Base-by-base conservation (phyloP, 139 green algal genomes). In the Tetraselmis striata region DNA sequence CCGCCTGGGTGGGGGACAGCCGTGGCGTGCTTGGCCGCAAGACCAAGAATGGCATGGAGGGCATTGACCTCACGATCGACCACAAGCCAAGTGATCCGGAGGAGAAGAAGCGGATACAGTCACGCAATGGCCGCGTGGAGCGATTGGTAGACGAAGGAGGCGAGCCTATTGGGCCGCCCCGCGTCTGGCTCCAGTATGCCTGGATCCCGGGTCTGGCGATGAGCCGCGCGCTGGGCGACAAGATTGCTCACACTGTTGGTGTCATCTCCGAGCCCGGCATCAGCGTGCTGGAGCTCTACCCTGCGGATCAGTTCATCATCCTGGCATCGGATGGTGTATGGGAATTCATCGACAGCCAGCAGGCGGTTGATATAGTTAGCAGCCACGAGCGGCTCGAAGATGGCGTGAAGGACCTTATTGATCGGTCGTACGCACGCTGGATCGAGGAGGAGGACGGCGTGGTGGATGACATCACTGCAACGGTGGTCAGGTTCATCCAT, bases 241-340 rank as follows among this genome's bases (percentile, higher is more conserved):
- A 86, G 5, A 85, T 97, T 32, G 94, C 94, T 0, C 91, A 96
- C 83, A 94, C 86, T 29, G 92, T 96, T 26, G 94, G 94, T 25
- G 94, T 97, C n/a, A 89, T 82, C 11, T 92, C 90, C 67, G 89
- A 94, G 85, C 93, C 94, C 0, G 90, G 96, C 78, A 86, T 92
- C 79, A 86, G 31, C 2, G 80, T 88, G 25, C 67, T 90, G 2
- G 90, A 95, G 77, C 75, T 98, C 28, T 90, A 84, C 0, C 80
- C 86, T 11, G 77, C 90, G 27, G 93, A 98, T 84, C 79, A 86
- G 31, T 96, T 96, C 83, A 86, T 97, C 1, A 91, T 98, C 23
- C 84, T 98, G 28, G 95, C 95, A 27, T 93, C 84, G n/a, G 95
- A 98, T 31, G 95, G 95, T 29, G 93, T 98, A 29, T 98, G 95